These are phyloP conservation scores for Magnaporthiopsis incrustans DNA, from an alignment of 2,329 filamentous ascomycete species.

Conservation along the genomic window DNA sequence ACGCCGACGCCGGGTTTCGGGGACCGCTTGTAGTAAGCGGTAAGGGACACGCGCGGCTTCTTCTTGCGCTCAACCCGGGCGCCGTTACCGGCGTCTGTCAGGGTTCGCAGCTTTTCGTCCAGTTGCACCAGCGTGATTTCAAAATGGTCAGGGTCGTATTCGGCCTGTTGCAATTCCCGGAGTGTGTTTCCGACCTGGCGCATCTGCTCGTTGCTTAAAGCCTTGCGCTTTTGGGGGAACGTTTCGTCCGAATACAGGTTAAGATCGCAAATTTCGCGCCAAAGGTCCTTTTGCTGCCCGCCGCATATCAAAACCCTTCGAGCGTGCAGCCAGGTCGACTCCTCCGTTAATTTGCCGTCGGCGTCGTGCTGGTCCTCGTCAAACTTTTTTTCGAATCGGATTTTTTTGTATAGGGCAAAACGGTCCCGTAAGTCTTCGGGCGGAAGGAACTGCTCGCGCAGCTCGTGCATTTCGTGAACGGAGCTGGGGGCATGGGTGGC, in stretches of 20 bases:
- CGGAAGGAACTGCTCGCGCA: conserved; percentile 2
- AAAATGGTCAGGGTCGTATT: background rate
- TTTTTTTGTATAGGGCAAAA: background rate
- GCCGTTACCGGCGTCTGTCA: background rate
- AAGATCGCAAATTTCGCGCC: background rate
- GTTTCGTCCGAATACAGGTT: background rate
- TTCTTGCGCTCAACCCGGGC: conserved; percentile 1
- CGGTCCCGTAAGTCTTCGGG: conserved; percentile 1
- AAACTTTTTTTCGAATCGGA: conserved; percentile 1
- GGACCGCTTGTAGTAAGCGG: conserved; percentile 3
- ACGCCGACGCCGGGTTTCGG: conserved; percentile 1
- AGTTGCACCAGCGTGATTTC: conserved; percentile 5
- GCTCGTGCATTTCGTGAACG: background rate
- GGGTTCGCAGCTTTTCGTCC: background rate
- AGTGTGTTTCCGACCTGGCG: background rate
- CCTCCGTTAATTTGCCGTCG: background rate
- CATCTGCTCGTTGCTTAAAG: background rate
- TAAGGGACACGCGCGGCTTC: conserved; percentile 4
- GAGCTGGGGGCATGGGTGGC: too few species aligned
- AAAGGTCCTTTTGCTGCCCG: background rate
- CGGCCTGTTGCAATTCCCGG: background rate
- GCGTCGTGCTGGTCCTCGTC: background rate
- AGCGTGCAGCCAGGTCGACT: conserved; percentile 4
- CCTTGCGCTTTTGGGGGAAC: background rate
- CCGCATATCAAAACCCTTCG: background rate